These are phyloP conservation scores for Ustilago xerochloae DNA, from an alignment of 1,284 basidiomycete species.

Conservation along the genomic window DNA sequence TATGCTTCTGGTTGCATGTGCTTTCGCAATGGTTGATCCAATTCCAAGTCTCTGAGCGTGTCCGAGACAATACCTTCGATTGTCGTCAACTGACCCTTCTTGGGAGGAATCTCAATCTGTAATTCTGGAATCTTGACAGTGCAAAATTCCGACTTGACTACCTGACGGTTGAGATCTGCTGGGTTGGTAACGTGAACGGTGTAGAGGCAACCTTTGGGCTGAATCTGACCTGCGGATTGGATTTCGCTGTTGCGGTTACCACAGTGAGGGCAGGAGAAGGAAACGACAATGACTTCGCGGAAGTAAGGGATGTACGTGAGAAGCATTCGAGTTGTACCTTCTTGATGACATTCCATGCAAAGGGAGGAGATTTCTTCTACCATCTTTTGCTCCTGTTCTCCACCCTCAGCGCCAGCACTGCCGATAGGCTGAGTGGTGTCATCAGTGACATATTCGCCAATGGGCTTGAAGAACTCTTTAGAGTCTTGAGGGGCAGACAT, in stretches of 20 bases:
- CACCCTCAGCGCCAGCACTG: slow-evolving; percentile 20
- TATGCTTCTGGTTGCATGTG: slow-evolving; percentile 83
- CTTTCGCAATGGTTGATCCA: slow-evolving; percentile 86
- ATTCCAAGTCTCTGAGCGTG: slow-evolving; percentile 82
- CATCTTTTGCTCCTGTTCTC: slow-evolving; percentile 53
- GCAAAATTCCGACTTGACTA: slow-evolving; percentile 88
- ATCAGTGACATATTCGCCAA: slow-evolving; percentile 50
- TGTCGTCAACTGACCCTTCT: slow-evolving; percentile 91
- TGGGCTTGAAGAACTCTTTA: slow-evolving; percentile 58
- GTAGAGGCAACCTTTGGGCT: slow-evolving; percentile 75
- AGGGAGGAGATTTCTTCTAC: slow-evolving; percentile 79
- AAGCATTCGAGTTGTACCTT: slow-evolving; percentile 91
- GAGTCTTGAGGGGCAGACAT: slow-evolving; percentile 29
- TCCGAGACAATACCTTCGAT: slow-evolving; percentile 92
- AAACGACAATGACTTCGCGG: slow-evolving; percentile 93
- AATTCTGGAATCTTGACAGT: slow-evolving; percentile 87
- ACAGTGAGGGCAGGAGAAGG: slow-evolving; percentile 94
- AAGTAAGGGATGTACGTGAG: slow-evolving; percentile 97
- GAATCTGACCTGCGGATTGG: slow-evolving; percentile 87
- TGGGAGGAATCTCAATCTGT: slow-evolving; percentile 85
- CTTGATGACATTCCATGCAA: slow-evolving; percentile 91
- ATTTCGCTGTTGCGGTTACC: slow-evolving; percentile 92
- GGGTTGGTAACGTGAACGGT: slow-evolving; percentile 80
- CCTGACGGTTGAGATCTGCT: slow-evolving; percentile 87
- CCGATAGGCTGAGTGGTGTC: slow-evolving; percentile 5